Evolutionary conservation across 1,284 basidiomycete genomes (phyloP).

Genomic region (Apiotrichum gracile): DNA sequence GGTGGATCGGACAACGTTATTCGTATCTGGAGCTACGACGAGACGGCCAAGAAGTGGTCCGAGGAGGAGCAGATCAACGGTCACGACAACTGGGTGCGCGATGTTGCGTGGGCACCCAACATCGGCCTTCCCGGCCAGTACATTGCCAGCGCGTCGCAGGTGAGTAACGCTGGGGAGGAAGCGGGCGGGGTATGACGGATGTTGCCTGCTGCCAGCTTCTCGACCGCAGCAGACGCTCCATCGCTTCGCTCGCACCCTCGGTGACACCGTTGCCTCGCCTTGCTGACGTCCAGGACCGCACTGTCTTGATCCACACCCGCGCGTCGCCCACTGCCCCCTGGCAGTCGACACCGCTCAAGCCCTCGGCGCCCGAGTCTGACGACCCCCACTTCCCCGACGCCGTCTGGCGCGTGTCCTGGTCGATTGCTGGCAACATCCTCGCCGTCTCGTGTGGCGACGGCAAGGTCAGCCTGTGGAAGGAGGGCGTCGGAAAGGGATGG

Average conservation of each 20-base stretch:
- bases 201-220: too few relatives aligned
- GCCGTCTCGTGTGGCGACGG: conserved; percentile 98
- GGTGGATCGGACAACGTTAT: conserved; percentile 96
- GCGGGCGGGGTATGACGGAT: too few relatives aligned
- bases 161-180: too few relatives aligned
- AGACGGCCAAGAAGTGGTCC: conserved; percentile 60
- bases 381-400: conserved; percentile 83
- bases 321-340: conserved; percentile 70
- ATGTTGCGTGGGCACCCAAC: conserved; percentile 96
- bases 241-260: not conserved
- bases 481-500: conserved; percentile 92
- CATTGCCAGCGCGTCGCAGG: conserved; percentile 91
- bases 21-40: conserved; percentile 77
- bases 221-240: too few relatives aligned
- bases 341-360: conserved; percentile 79
- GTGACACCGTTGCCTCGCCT: not conserved
- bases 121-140: conserved; percentile 91
- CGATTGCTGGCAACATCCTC: conserved; percentile 88
- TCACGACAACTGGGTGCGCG: conserved; percentile 95
- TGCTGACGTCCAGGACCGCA: conserved; percentile 60
- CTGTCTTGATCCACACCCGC: conserved; percentile 92
- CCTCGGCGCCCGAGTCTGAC: conserved; percentile 51
- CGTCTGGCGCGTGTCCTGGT: conserved; percentile 97
- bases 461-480: conserved; percentile 97
- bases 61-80: conserved; percentile 84